Conservation (phyloP, 2,329 filamentous ascomycete genomes). For the Neofusicoccum cordaticola region DNA sequence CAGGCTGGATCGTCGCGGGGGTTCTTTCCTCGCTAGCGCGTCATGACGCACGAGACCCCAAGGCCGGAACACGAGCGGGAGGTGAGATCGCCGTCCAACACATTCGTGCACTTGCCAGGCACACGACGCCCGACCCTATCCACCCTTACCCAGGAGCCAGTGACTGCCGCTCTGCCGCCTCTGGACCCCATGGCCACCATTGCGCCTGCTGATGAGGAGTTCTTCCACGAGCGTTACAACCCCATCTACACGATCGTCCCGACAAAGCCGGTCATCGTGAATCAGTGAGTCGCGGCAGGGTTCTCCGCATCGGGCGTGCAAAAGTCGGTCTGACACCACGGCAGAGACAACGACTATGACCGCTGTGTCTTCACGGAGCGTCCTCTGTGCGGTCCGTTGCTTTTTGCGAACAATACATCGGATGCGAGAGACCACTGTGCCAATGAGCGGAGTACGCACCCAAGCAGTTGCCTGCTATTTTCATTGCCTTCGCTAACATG, state of each 20-base stretch:
- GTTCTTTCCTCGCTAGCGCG: slow-evolving; percentile 5
- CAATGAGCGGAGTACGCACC: slow-evolving; percentile 63
- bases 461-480: neutral
- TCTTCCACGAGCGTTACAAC: slow-evolving; percentile 41
- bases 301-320: neutral
- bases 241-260: slow-evolving; percentile 53
- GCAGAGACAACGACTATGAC: slow-evolving; percentile 42
- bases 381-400: slow-evolving; percentile 64
- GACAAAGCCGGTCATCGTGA: slow-evolving; percentile 47
- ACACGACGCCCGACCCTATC: neutral
- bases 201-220: neutral
- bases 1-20: neutral
- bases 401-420: slow-evolving; percentile 72
- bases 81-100: slow-evolving; percentile 8
- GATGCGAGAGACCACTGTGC: slow-evolving; percentile 77
- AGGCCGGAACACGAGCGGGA: neutral
- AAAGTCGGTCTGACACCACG: neutral
- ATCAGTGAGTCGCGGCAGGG: slow-evolving; percentile 31
- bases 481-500: neutral
- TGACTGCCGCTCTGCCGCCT: neutral
- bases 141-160: neutral
- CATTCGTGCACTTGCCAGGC: neutral
- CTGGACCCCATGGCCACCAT: neutral
- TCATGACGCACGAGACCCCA: slow-evolving; percentile 5
- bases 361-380: slow-evolving; percentile 55